These are phyloP conservation scores for Tricholoma sp. DNA, from an alignment of 768 basidiomycete genomes.

Conservation along the genomic window DNA sequence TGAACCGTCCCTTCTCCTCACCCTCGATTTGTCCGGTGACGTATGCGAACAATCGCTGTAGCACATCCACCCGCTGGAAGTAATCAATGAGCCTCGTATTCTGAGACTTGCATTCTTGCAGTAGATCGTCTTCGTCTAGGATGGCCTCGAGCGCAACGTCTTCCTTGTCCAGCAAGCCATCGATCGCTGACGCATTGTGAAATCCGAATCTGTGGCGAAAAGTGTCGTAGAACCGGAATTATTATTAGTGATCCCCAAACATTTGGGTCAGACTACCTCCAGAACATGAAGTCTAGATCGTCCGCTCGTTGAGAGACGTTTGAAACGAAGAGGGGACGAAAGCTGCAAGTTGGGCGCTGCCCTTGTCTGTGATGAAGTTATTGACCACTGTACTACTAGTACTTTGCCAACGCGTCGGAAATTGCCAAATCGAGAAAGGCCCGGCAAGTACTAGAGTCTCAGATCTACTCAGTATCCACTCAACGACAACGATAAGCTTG, in stretches of 20 bases:
- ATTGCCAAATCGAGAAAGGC: conserved; percentile 5
- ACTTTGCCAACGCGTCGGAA: conserved; percentile 9
- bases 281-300: conserved; percentile 37
- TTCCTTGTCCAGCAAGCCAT: conserved; percentile 86
- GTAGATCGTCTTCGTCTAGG: conserved; percentile 87
- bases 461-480: not conserved
- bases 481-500: not conserved
- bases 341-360: conserved; percentile 2
- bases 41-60: conserved; percentile 77
- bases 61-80: conserved; percentile 75
- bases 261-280: conserved; percentile 41
- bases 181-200: conserved; percentile 84
- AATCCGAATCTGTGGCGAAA: conserved; percentile 74
- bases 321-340: conserved; percentile 9
- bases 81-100: conserved; percentile 88
- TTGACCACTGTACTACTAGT: not conserved
- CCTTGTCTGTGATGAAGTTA: conserved; percentile 2
- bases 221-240: conserved; percentile 26
- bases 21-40: conserved; percentile 84
- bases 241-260: conserved; percentile 19
- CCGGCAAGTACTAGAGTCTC: not conserved
- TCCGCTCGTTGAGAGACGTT: conserved; percentile 11
- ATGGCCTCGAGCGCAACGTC: conserved; percentile 87
- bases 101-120: conserved; percentile 94
- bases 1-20: conserved; percentile 73